phyloP scores from a whole-genome alignment of 805 yeast genomes.

The Candida succiphila region DNA sequence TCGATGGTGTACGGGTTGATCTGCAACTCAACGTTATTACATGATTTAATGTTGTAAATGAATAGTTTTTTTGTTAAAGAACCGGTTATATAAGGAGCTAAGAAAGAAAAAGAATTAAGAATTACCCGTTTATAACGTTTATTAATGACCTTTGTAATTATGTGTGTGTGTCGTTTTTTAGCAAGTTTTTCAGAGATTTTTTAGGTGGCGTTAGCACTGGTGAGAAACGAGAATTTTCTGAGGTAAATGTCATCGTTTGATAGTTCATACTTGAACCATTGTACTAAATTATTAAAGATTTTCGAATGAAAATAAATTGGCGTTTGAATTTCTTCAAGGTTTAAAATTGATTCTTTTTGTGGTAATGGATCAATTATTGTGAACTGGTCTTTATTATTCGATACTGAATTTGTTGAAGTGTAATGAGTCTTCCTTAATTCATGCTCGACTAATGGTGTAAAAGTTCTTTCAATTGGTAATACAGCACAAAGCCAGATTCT shows the following conservation, averaged over 20 bases:
- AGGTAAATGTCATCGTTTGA: constrained; percentile 15
- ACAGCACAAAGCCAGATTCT: constrained; percentile 82
- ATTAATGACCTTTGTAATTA: too few relatives aligned
- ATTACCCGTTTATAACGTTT: too few relatives aligned
- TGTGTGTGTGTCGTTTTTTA: too few relatives aligned
- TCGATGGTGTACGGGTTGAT: too few relatives aligned
- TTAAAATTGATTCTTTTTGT: constrained; percentile 30
- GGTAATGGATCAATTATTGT: constrained; percentile 19
- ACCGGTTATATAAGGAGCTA: too few relatives aligned
- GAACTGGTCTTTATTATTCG: constrained; percentile 4
- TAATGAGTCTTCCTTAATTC: constrained; percentile 15
- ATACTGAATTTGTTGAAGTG: constrained; percentile 6
- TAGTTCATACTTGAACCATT: constrained; percentile 31
- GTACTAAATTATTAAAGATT: constrained; percentile 36
- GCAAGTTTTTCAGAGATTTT: too few relatives aligned
- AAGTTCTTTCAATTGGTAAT: constrained; percentile 26
- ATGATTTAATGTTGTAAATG: too few relatives aligned
- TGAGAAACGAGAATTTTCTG: constrained; percentile 19
- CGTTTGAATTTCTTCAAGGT: constrained; percentile 20
- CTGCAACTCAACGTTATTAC: too few relatives aligned
- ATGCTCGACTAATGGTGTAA: constrained; percentile 18
- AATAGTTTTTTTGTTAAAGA: too few relatives aligned
- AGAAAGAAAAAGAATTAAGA: too few relatives aligned
- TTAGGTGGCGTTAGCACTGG: too few relatives aligned
- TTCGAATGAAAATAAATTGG: constrained; percentile 45